phyloP scores from a whole-genome alignment of 116 monocot species.

The Cymodocea nodosa region DNA sequence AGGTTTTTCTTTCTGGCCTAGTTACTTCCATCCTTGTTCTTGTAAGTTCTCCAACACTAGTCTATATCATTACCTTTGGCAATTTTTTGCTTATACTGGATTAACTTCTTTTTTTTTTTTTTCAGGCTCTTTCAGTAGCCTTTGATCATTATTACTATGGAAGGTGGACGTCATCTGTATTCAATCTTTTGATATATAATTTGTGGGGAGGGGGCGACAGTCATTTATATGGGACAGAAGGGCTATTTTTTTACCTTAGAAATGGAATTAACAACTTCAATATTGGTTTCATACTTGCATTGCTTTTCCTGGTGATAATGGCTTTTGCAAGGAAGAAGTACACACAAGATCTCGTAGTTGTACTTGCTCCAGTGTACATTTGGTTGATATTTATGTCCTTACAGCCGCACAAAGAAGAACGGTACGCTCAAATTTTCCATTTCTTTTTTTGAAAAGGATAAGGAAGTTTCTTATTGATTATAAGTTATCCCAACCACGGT shows the following conservation, averaged over 20 bases:
- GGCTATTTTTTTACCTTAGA: constrained; percentile 54
- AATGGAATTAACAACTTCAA: constrained; percentile 99
- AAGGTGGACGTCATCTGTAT: constrained; percentile 83
- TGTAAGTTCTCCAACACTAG: constrained; percentile 35
- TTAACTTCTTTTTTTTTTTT: constrained; percentile 4
- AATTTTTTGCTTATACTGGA: background rate
- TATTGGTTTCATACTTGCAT: constrained; percentile 68
- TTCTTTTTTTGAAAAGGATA: background rate
- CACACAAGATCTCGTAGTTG: constrained; percentile 54
- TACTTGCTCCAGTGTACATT: constrained; percentile 81
- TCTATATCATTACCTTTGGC: background rate
- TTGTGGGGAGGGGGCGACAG: constrained; percentile 90
- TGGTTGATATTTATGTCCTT: constrained; percentile 96
- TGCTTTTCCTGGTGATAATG: constrained; percentile 62
- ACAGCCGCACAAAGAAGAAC: constrained; percentile 98
- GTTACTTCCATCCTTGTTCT: constrained; percentile 43
- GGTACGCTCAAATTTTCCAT: constrained; percentile 24
- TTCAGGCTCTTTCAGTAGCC: constrained; percentile 54
- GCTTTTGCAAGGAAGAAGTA: constrained; percentile 71
- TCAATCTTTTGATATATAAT: constrained; percentile 85
- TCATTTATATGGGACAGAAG: constrained; percentile 95
- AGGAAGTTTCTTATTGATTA: no score
- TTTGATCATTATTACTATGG: constrained; percentile 67
- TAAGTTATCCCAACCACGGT: no score
- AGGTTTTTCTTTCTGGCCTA: constrained; percentile 62